Evolutionary conservation across 140 eudicot species (phyloP).

Genomic region (Stevia rebaudiana): DNA sequence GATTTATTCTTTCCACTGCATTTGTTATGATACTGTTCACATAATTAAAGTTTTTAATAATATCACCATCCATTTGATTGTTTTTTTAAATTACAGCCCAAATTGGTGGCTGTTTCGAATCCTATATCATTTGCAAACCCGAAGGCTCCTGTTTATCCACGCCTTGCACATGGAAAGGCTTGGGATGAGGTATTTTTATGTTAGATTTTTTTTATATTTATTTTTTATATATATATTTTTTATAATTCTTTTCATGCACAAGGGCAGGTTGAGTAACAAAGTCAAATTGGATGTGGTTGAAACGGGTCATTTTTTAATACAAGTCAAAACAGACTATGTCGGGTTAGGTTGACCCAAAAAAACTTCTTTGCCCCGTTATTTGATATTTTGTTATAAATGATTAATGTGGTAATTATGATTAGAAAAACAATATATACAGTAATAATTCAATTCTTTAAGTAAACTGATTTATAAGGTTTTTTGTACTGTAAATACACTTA

Average conservation of each 20-base stretch:
- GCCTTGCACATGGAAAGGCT: conserved; percentile 61
- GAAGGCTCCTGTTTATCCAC: conserved; percentile 66
- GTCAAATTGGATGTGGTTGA: background rate
- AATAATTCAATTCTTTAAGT: background rate
- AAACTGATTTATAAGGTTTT: background rate
- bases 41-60: background rate
- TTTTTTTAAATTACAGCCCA: conserved; percentile 39
- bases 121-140: conserved; percentile 53
- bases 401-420: background rate
- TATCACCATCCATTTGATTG: background rate
- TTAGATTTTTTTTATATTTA: background rate
- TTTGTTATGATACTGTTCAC: background rate
- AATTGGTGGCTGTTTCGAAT: conserved; percentile 52
- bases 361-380: background rate
- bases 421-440: background rate
- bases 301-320: background rate
- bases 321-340: background rate
- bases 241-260: background rate
- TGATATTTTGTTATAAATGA: background rate
- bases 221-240: background rate
- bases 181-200: conserved; percentile 47
- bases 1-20: background rate
- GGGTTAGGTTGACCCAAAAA: background rate
- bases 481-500: background rate
- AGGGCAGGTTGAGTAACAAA: background rate